Evolutionary conservation across 352 stramenopile species (phyloP).

Genomic region (Pythium monospermum): DNA sequence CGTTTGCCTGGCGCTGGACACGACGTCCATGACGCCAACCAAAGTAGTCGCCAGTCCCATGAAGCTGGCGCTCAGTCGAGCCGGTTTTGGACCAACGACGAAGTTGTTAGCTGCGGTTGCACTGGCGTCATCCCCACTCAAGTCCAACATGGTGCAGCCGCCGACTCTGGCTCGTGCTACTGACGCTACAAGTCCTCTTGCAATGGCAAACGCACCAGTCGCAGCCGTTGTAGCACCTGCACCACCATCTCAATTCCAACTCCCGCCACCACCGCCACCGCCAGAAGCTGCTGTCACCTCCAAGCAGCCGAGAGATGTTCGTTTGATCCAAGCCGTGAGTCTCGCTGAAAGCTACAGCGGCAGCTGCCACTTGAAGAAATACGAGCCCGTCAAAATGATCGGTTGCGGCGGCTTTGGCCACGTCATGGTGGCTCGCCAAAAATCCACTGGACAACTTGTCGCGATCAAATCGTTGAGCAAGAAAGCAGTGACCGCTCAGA

Average conservation of each 20-base stretch:
- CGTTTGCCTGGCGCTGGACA: slow-evolving; percentile 5
- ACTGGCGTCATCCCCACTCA: neutral
- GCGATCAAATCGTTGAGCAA: slow-evolving; percentile 85
- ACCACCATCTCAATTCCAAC: neutral
- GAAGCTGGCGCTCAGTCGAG: slow-evolving; percentile 3
- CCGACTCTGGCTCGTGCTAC: neutral
- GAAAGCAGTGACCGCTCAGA: slow-evolving; percentile 63
- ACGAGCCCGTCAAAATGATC: slow-evolving; percentile 77
- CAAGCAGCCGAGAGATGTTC: slow-evolving; percentile 28
- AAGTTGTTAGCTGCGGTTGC: neutral
- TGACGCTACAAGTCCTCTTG: neutral
- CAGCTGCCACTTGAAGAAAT: slow-evolving; percentile 67
- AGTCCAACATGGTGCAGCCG: neutral
- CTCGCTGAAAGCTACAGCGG: slow-evolving; percentile 80
- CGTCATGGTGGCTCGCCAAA: slow-evolving; percentile 71
- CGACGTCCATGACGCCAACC: neutral
- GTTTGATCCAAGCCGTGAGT: slow-evolving; percentile 62
- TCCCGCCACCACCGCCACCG: neutral
- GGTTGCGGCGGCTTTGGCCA: slow-evolving; percentile 84
- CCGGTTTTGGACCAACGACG: neutral
- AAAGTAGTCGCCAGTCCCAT: neutral
- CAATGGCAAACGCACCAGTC: neutral
- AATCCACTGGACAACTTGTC: slow-evolving; percentile 46
- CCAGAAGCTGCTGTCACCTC: neutral
- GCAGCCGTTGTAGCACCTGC: neutral